Evolutionary conservation across 2,329 filamentous ascomycete genomes (phyloP), one percentile per base, ranked within the genome.

Genomic region (Penicillium digitatum): DNA sequence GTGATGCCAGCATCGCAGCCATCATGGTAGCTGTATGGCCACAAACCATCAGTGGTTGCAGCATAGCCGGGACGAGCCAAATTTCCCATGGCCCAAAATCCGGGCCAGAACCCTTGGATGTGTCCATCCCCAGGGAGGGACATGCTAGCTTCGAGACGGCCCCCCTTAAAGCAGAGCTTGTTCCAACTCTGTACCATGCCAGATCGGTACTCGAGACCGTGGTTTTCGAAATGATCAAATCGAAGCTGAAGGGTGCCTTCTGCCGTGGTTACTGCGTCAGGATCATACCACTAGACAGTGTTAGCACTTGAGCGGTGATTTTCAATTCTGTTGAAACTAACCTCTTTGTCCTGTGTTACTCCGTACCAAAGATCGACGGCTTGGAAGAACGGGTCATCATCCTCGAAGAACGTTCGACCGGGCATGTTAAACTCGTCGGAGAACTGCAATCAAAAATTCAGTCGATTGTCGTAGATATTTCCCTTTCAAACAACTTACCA

Each of bases 161-260:
- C 87, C 31, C 86, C 85, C 57, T 87, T 88, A 75, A 88, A 89
- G 70, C 87, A 88, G 52, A 89, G 68, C 67, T 87, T 83, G 69
- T 89, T 89, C 86, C 86, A 89, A 11, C 83, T 87, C 65, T 89
- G 86, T 9, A 89, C 62, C 86, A 89, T 89, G n/a, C 85, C 86
- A 6, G 86, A 88, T 48, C 86, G 80, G 66, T 86, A 89, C 56
- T 86, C 79, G 22, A 88, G 73, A 45, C 80, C 80, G 67, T 89
- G 86, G 59, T 82, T 89, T 58, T 81, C 71, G 66, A 85, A 87
- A 7, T 80, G 77, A 65, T 87, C 85, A 62, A 89, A 87, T 43
- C 79, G 79, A 48, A 89, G 74, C 65, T 86, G 82, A 37, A 88
- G 75, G 1, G 81, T 80, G 26, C 86, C 86, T 59, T 85, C 78